Evolutionary conservation across 192 early-diverging fungal genomes (phyloP).

Genomic region (Geranomyces variabilis): DNA sequence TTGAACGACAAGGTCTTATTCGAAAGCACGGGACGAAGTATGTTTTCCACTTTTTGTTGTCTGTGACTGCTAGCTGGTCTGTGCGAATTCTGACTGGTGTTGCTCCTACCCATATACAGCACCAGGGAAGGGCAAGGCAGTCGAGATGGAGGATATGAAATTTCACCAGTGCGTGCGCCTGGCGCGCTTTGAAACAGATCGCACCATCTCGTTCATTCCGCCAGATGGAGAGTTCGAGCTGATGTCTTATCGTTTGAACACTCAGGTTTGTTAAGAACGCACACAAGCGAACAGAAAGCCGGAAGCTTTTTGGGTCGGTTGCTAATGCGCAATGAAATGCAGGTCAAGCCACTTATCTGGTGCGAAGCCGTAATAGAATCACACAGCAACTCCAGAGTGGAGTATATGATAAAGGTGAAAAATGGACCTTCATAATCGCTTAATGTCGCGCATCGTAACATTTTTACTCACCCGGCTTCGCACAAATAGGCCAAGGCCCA

Average conservation of each 20-base stretch:
- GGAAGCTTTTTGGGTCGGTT: slow-evolving; percentile 67
- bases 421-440: neutral
- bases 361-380: slow-evolving; percentile 81
- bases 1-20: slow-evolving; percentile 97
- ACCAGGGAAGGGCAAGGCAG: slow-evolving; percentile 48
- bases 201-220: slow-evolving; percentile 98
- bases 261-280: slow-evolving; percentile 56
- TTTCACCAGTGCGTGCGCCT: slow-evolving; percentile 99
- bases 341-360: slow-evolving; percentile 89
- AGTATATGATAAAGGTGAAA: slow-evolving; percentile 82
- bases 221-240: slow-evolving; percentile 98
- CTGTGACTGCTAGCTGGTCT: no score
- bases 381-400: slow-evolving; percentile 89
- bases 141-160: slow-evolving; percentile 97
- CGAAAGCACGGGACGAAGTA: slow-evolving; percentile 83
- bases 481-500: slow-evolving; percentile 82
- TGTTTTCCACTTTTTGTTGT: no score
- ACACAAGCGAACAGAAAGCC: slow-evolving; percentile 13
- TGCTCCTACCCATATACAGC: neutral
- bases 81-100: no score
- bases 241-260: slow-evolving; percentile 85
- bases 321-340: no score
- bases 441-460: neutral
- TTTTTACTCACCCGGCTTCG: neutral
- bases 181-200: slow-evolving; percentile 91